phyloP scores from a whole-genome alignment of 2,329 filamentous ascomycete genomes.

The Claviceps fusiformis region DNA sequence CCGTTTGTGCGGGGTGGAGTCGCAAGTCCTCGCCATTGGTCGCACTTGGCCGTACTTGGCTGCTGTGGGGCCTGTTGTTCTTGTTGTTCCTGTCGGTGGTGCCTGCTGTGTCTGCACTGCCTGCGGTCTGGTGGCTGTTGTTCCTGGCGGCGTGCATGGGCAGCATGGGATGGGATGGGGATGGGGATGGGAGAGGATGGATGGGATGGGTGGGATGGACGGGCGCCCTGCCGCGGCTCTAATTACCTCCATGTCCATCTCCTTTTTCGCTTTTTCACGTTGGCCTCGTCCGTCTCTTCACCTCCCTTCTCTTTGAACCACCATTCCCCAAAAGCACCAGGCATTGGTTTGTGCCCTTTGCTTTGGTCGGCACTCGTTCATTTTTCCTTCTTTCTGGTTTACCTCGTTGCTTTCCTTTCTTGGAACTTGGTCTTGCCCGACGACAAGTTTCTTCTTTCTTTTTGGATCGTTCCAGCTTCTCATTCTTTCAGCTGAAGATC shows the following conservation, averaged over 20 bases:
- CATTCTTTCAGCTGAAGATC: conserved; percentile 22
- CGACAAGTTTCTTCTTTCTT: background rate
- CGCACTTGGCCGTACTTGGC: background rate
- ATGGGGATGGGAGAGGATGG: no score
- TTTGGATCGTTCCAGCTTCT: conserved; percentile 13
- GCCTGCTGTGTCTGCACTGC: background rate
- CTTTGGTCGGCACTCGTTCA: background rate
- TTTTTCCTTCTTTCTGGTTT: background rate
- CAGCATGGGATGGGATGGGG: background rate
- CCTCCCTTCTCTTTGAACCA: background rate
- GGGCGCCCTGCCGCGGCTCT: background rate
- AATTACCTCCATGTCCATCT: conserved; percentile 1
- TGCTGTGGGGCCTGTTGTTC: background rate
- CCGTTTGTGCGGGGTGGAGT: background rate
- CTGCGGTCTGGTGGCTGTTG: background rate
- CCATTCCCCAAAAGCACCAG: background rate
- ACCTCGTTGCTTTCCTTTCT: conserved; percentile 1
- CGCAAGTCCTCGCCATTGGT: background rate
- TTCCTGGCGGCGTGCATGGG: background rate
- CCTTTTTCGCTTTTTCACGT: background rate
- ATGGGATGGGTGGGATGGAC: background rate
- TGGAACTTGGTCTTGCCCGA: background rate
- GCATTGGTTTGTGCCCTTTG: background rate
- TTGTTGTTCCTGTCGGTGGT: background rate
- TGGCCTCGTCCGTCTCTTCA: background rate